These are phyloP conservation scores for Teratosphaeria destructans DNA, from an alignment of 2,329 filamentous ascomycete species.

Conservation along the genomic window DNA sequence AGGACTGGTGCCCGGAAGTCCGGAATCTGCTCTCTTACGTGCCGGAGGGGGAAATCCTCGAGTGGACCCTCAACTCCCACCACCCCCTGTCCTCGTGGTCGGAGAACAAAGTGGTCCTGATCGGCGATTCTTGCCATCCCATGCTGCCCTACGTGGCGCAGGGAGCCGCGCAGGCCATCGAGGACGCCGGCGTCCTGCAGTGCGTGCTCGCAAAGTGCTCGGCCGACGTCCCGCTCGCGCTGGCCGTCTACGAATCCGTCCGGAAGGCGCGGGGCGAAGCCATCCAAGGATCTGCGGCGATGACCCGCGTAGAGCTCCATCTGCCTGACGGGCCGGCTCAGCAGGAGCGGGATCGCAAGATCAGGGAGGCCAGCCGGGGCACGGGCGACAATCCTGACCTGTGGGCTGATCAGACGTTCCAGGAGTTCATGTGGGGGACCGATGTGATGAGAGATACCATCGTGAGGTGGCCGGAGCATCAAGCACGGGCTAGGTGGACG, in stretches of 20 bases:
- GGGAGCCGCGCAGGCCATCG: conserved; percentile 58
- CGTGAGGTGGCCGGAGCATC: conserved; percentile 7
- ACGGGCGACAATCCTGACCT: conserved; percentile 8
- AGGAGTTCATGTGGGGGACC: conserved; percentile 9
- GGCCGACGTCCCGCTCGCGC: neutral
- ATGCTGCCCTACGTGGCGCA: conserved; percentile 58
- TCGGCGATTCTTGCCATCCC: conserved; percentile 58
- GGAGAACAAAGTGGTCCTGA: conserved; percentile 31
- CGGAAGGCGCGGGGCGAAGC: neutral
- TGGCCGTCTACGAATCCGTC: neutral
- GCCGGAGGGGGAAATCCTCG: conserved; percentile 39
- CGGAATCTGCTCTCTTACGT: conserved; percentile 50
- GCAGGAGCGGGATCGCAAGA: conserved; percentile 8
- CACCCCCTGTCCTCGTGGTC: conserved; percentile 27
- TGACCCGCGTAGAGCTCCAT: conserved; percentile 28
- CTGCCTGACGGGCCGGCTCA: conserved; percentile 9
- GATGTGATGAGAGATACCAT: conserved; percentile 9
- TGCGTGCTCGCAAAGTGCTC: conserved; percentile 5
- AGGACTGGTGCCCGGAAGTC: conserved; percentile 50
- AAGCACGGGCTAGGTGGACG: conserved; percentile 6
- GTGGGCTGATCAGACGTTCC: conserved; percentile 6
- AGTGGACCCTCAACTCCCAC: conserved; percentile 30
- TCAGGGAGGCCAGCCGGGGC: conserved; percentile 4
- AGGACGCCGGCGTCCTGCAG: conserved; percentile 50
- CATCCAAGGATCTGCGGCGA: conserved; percentile 24